These are phyloP conservation scores for Leccinum boreale DNA, from an alignment of 768 basidiomycete genomes.

Conservation along the genomic window DNA sequence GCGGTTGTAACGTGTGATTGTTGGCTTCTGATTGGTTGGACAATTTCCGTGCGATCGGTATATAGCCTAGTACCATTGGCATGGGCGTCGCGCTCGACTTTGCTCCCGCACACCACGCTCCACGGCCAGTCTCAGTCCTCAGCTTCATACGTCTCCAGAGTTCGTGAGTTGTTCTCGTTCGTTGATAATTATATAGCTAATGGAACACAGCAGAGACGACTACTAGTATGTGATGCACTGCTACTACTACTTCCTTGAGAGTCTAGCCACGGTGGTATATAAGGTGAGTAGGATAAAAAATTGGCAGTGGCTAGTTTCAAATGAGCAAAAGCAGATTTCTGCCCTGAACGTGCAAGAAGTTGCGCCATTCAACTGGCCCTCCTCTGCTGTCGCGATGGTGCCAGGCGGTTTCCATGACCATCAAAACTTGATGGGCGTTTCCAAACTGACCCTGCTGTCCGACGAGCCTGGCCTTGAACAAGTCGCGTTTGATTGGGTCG, in stretches of 20 bases:
- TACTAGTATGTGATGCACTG: conserved; percentile 6
- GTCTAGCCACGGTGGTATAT: conserved; percentile 8
- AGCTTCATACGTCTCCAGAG: neutral
- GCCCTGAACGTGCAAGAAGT: conserved; percentile 39
- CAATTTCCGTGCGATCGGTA: conserved; percentile 33
- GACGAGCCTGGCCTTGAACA: conserved; percentile 56
- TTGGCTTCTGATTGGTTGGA: conserved; percentile 17
- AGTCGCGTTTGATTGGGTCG: conserved; percentile 53
- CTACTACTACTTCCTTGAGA: conserved; percentile 7
- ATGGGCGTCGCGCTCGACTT: neutral
- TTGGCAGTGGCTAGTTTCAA: conserved; percentile 14
- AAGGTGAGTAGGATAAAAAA: conserved; percentile 17
- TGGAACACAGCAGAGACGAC: conserved; percentile 12
- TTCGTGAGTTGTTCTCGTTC: conserved; percentile 3
- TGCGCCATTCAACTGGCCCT: conserved; percentile 56
- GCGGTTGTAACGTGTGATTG: conserved; percentile 4
- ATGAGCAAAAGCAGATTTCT: conserved; percentile 29
- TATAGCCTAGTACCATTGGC: conserved; percentile 14
- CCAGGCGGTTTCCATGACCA: conserved; percentile 69
- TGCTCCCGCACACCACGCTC: neutral
- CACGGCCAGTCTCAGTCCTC: neutral
- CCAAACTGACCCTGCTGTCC: conserved; percentile 56
- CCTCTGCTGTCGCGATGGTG: conserved; percentile 58
- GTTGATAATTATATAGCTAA: conserved; percentile 7
- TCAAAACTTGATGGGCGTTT: conserved; percentile 53